These are phyloP conservation scores for Ensete glaucum DNA, from an alignment of 176 grass and related monocot species.

Conservation along the genomic window DNA sequence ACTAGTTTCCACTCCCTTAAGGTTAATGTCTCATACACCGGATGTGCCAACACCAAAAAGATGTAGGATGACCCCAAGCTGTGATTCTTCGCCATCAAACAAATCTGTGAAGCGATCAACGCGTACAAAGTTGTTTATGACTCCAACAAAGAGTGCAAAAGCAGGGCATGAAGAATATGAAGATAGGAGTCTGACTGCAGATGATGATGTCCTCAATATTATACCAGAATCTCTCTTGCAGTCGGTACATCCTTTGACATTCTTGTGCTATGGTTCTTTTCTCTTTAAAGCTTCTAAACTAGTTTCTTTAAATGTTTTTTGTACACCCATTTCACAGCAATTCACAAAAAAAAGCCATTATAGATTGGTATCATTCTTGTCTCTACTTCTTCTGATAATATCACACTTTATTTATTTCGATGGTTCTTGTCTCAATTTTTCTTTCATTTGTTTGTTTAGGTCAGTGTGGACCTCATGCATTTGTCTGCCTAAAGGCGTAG, in stretches of 20 bases:
- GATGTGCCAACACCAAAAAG: conserved; percentile 49
- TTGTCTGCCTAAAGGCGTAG: too few species aligned
- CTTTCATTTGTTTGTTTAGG: too few species aligned
- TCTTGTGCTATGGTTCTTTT: background rate
- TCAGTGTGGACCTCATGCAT: too few species aligned
- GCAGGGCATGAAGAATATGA: conserved; percentile 20
- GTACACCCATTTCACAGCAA: background rate
- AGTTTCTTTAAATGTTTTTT: background rate
- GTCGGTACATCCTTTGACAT: conserved; percentile 36
- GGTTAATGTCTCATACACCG: conserved; percentile 45
- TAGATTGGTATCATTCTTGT: too few species aligned
- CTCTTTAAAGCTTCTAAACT: background rate
- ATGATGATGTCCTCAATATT: conserved; percentile 47
- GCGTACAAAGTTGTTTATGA: conserved; percentile 52
- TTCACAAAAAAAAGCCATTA: too few species aligned
- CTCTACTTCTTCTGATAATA: too few species aligned
- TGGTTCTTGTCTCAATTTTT: background rate
- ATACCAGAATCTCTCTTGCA: conserved; percentile 58
- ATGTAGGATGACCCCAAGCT: conserved; percentile 15
- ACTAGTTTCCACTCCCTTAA: conserved; percentile 43
- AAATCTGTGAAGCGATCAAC: conserved; percentile 34
- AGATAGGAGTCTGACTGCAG: conserved; percentile 5
- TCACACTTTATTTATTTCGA: too few species aligned
- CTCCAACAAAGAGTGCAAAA: conserved; percentile 41
- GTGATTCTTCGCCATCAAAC: conserved; percentile 26